phyloP scores from a whole-genome alignment of 371 early-diverging fungal genomes.

The Mucor racemosus region DNA sequence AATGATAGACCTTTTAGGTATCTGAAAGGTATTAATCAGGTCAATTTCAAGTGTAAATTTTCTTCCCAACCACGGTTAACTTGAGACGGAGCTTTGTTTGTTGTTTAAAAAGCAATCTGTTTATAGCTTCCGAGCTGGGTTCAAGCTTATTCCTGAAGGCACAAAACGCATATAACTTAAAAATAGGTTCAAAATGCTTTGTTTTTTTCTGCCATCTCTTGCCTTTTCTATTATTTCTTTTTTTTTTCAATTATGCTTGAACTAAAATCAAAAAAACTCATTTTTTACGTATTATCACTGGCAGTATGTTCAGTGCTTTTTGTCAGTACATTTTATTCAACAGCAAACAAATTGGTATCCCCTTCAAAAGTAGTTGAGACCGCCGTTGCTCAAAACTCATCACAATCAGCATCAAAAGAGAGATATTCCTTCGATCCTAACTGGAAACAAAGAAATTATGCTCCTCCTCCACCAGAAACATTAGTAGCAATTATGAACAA shows the following conservation, averaged over 20 bases:
- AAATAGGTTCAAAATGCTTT: not conserved
- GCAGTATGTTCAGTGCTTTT: not conserved
- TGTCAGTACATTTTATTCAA: not conserved
- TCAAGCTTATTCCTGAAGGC: not conserved
- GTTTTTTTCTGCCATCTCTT: not conserved
- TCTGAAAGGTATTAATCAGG: too few species aligned
- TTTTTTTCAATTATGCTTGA: not conserved
- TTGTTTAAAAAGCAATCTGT: not conserved
- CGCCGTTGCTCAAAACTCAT: not conserved
- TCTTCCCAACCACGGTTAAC: not conserved
- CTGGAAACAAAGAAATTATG: not conserved
- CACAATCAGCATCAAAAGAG: not conserved
- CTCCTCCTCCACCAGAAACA: constrained; percentile 13
- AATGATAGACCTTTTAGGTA: too few species aligned
- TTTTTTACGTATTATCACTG: not conserved
- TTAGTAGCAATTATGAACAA: constrained; percentile 10
- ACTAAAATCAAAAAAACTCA: not conserved
- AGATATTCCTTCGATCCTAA: not conserved
- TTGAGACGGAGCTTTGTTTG: not conserved
- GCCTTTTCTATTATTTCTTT: not conserved
- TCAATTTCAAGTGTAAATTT: too few species aligned
- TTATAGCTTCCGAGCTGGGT: not conserved
- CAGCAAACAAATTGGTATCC: not conserved
- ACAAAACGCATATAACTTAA: not conserved
- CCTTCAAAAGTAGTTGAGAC: not conserved